Evolutionary conservation across 805 yeast genomes (phyloP), one percentile per base, ranked within the genome.

Genomic region (Wickerhamiella occidentalis): DNA sequence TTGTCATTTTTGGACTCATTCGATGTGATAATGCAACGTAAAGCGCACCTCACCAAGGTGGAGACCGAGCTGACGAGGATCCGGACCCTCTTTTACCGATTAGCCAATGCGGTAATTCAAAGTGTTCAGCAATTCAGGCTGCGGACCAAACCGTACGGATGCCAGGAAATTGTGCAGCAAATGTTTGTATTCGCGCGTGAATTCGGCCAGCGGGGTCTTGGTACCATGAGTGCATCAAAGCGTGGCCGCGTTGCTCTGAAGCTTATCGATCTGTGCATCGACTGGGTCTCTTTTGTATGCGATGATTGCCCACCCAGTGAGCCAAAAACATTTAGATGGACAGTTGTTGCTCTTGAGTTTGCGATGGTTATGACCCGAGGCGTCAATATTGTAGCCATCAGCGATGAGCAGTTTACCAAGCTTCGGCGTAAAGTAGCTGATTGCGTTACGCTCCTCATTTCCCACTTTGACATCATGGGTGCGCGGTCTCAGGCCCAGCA

Each of bases 381-480:
- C 1, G 83, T 83, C 61, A 88, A 90, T 60, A 87, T 92, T 37
- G 68, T 90, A 47, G 82, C 88, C 0, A 69, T 92, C 50, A 79
- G 77, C 51, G 84, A 85, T 54, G 84, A 77, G 22, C 87, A 85
- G 58, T 92, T 88, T 61, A 68, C 74, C 51, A 66, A 72, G 35
- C 68, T 92, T 55, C 80, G 87, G 57, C 73, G 77, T 47, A 86
- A 85, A 60, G 95, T 92, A 42, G 94, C 96, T 0, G 84, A 94
- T 1, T 87, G 96, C 66, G 85, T 92, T 87, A 80, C 96, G 1
- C 69, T 92, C 47, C 70, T 92, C 52, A 90, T 92, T 54, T 85
- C 96, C 0, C 97, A 92, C 67, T 92, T 92, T 61, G 98, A 92
- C 66, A 87, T 92, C 47, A 92, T 90, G 96, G 97, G 97, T 45